Base-by-base conservation (phyloP, 805 yeast genomes). In the Zygoascus biomembranicola region DNA sequence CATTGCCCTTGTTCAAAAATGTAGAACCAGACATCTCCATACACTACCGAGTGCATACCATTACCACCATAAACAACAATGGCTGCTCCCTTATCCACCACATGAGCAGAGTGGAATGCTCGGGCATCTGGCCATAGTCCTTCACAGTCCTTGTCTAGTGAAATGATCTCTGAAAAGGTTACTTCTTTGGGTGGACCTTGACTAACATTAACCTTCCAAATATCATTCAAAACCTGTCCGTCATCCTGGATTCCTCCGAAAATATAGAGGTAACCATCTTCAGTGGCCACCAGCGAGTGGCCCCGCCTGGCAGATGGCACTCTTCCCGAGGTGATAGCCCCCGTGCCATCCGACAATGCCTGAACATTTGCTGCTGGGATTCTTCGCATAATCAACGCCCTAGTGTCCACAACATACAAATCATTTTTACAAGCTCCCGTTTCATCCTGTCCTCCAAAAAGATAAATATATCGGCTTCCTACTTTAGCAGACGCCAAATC, bases 371-470 rank as follows among this genome's bases (percentile, higher is more conserved):
- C 16, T 11, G 39, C 39, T n/a, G 16, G 16, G 18, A 57, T 35
- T 49, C 48, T 55, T 16, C 32, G 26, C 47, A 59, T 54, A 23
- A n/a, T 32, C 32, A 53, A 43, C 18, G 55, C 51, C 5, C 48
- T 35, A n/a, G 50, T 51, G 41, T 59, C 55, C 28, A 57, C 51
- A 14, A 49, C 59, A 49, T 59, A 57, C 10, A 59, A 31, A n/a
- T 52, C 35, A 37, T 53, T 56, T 32, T 20, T 49, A 16, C 26
- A 32, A 26, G 13, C 32, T 16, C 37, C 47, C 18, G 13, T 28
- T 18, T 50, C 59, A 49, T 59, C 57, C 20, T 43, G 52, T 28
- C 63, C 63, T n/a, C 63, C 63, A 35, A 60, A 57, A 32, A 52
- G 56, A 47, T 59, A 60, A 32, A 60, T 60, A 39, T 52, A 44